Evolutionary conservation across 331 rosid species (phyloP), one percentile per base, ranked within the genome.

Genomic region (Acacia pycnantha): DNA sequence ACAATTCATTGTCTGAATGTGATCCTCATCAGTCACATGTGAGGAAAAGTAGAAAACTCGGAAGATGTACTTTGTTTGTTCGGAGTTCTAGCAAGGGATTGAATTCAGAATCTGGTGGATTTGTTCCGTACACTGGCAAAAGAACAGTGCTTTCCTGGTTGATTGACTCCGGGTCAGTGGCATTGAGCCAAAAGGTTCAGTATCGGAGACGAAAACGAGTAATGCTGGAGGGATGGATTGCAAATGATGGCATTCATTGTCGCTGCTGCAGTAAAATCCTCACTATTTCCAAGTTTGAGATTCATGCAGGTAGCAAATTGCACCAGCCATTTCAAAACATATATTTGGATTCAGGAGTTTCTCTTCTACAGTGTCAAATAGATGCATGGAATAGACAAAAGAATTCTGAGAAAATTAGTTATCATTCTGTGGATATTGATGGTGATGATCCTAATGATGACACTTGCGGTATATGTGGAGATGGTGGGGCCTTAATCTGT

Each of bases 181-280:
- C 86, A 72, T 88, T 92, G 82, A 65, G 70, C 88, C 98, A 94
- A 86, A 94, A 93, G 88, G 98, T 96, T 73, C 97, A 93, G 85
- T 96, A 96, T 78, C 97, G 94, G 11, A 90, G 91, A 84, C 88
- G 90, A 83, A 96, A 95, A 56, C 85, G 89, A 37, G 95, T 90
- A 61, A 80, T 96, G 93, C 88, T 90, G 79, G 99, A 96, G 89
- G 99, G 99, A 31, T 96, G 98, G 99, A 88, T 96, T 87, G 90
- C 98, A 80, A 88, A 92, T 84, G 98, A 96, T 68, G 99, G 99
- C 76, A 94, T 96, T 85, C 99, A 96, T 77, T 96, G 99, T 66
- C 92, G 95, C 79, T 96, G 99, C 90, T 96, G 99, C 77, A 96
- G 99, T 86, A 96, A 96, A 88, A 96, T 96, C 86, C 97, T 96